These are phyloP conservation scores for Tympanopsis confertula DNA, from an alignment of 2,329 filamentous ascomycete genomes.

Conservation along the genomic window DNA sequence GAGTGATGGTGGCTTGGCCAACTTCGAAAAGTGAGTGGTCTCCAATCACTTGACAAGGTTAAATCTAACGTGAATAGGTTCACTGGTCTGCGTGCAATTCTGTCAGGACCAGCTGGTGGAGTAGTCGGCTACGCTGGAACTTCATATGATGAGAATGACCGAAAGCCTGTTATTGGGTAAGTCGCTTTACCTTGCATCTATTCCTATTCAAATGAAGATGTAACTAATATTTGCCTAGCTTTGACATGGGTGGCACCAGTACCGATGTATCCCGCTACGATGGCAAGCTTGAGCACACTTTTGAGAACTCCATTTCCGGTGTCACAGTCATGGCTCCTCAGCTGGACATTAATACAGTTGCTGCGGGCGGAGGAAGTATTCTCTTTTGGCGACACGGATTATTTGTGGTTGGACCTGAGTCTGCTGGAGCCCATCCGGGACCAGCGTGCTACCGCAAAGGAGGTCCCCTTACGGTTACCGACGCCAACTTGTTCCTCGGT, in stretches of 20 bases:
- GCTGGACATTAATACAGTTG: conserved; percentile 62
- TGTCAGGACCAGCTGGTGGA: conserved; percentile 57
- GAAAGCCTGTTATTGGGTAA: conserved; percentile 58
- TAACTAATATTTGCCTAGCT: too few relatives aligned
- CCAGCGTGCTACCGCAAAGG: conserved; percentile 54
- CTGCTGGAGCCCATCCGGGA: conserved; percentile 51
- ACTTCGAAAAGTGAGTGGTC: conserved; percentile 44
- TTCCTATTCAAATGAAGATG: too few relatives aligned
- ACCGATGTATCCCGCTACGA: conserved; percentile 59
- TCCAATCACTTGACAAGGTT: too few relatives aligned
- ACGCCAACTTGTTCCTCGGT: conserved; percentile 51
- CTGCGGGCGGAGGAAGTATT: conserved; percentile 49
- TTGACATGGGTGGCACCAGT: conserved; percentile 58
- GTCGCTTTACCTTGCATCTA: too few relatives aligned
- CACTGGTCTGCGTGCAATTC: conserved; percentile 49
- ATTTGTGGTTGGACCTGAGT: conserved; percentile 55
- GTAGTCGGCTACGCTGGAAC: conserved; percentile 60
- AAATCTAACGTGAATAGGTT: too few relatives aligned
- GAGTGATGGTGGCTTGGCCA: conserved; percentile 22
- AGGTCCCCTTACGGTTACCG: conserved; percentile 51
- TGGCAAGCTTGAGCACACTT: conserved; percentile 54
- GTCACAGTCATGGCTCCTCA: conserved; percentile 63
- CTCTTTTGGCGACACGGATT: conserved; percentile 55
- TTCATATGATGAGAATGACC: conserved; percentile 50
- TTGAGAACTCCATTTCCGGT: conserved; percentile 46